Evolutionary conservation across 2,329 filamentous ascomycete species (phyloP), one percentile per base, ranked within the genome.

Genomic region (Teratosphaeria destructans): DNA sequence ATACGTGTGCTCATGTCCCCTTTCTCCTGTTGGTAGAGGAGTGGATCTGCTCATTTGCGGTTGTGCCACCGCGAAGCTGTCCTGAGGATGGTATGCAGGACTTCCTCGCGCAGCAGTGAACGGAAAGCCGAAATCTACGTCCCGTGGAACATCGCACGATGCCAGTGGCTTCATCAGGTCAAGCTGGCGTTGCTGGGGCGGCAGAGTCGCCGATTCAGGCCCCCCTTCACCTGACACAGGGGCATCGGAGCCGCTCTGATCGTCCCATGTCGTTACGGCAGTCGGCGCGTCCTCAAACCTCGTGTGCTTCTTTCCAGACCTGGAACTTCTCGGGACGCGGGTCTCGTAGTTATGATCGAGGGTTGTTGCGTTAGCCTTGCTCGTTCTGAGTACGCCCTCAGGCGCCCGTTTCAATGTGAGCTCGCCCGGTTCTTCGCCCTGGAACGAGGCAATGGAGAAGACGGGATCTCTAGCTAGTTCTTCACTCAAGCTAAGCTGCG

Each of bases 401-500:
- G 55, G 58, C 16, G 54, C 56, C 35, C 55, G 64, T 26, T n/a
- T 60, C 23, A 54, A n/a, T 4, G 27, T 26, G 8, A 16, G 32
- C 16, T 43, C 35, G 2, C n/a, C 32, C 32, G 27, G 10, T n/a
- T 57, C 39, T 37, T 35, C 57, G 16, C 52, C 54, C 8, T 43
- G 35, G 43, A 57, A 53, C 11, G 61, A 61, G 2, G 49, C 43
- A 35, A 60, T 57, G 19, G 62, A 56, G 23, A 59, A 61, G 11
- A 59, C 57, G 10, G 60, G 60, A 35, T 63, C 59, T 39, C 52
- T 34, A 16, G 62, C 55, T 56, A 61, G 27, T 60, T 61, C 58
- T 53, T 63, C 64, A 26, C 61, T 59, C 5, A 68, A 37, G 26
- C 58, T 66, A 11, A 66, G 61, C 57, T 69, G 62, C 14, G 66